Conservation (phyloP, 208 protist species). For the Porcisia hertigi region DNA sequence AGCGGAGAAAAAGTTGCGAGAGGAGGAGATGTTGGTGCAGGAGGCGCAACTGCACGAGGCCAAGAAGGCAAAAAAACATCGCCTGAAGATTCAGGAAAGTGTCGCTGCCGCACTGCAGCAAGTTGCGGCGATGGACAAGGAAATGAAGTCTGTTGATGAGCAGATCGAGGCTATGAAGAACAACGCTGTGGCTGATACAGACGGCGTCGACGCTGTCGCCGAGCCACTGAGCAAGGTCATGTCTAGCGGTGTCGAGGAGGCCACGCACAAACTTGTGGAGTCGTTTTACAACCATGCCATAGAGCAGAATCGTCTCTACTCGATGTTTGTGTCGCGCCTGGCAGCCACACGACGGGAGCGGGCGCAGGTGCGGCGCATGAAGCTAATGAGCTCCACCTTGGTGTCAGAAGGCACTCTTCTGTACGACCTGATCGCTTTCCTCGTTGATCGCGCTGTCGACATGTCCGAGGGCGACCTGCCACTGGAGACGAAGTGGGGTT, state of each 20-base stretch:
- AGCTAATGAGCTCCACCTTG: conserved; percentile 74
- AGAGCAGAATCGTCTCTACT: conserved; percentile 65
- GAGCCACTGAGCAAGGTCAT: conserved; percentile 15
- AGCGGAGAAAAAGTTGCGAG: conserved; percentile 53
- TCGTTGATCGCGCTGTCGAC: conserved; percentile 82
- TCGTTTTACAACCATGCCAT: conserved; percentile 60
- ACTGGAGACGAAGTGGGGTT: conserved; percentile 42
- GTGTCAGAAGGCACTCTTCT: conserved; percentile 75
- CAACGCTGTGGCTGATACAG: not conserved
- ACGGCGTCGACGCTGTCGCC: not conserved
- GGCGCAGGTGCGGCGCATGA: conserved; percentile 64
- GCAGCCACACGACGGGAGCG: conserved; percentile 57
- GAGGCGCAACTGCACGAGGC: conserved; percentile 69
- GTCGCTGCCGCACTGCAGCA: conserved; percentile 35
- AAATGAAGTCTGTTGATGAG: conserved; percentile 33
- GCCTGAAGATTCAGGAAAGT: conserved; percentile 61
- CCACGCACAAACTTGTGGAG: conserved; percentile 56
- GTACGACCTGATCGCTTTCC: conserved; percentile 78
- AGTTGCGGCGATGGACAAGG: conserved; percentile 34
- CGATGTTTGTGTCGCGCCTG: conserved; percentile 66
- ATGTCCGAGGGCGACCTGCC: conserved; percentile 55
- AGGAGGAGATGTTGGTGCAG: conserved; percentile 55
- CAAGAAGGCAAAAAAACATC: conserved; percentile 85
- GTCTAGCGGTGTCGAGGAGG: conserved; percentile 51
- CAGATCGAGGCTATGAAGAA: conserved; percentile 25